Conservation (phyloP, 2,329 filamentous ascomycete genomes). For the Huntiella bhutanensis region DNA sequence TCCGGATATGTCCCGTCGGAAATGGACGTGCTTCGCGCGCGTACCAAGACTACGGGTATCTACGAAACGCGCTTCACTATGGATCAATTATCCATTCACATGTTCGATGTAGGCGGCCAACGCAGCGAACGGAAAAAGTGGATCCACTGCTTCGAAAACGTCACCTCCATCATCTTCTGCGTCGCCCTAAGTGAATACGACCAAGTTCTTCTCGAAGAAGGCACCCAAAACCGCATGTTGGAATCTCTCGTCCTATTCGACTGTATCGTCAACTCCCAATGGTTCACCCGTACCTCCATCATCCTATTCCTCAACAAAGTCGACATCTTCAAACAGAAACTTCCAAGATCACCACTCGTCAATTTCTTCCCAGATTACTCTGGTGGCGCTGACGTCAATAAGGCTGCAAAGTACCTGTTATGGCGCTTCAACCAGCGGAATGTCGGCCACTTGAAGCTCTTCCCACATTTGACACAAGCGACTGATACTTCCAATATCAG, state of each 20-base stretch:
- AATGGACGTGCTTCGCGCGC: constrained; percentile 81
- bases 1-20: constrained; percentile 81
- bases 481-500: constrained; percentile 98
- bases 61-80: constrained; percentile 98
- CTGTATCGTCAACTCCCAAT: constrained; percentile 93
- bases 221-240: constrained; percentile 99
- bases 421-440: constrained; percentile 99
- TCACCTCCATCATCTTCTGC: constrained; percentile 98
- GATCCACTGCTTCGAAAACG: constrained; percentile 99
- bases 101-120: constrained; percentile 98
- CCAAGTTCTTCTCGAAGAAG: constrained; percentile 89
- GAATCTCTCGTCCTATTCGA: constrained; percentile 92
- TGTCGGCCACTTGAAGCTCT: constrained; percentile 82
- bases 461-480: constrained; percentile 94
- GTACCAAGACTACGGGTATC: constrained; percentile 97
- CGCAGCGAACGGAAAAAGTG: constrained; percentile 97
- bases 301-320: constrained; percentile 98
- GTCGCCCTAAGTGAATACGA: constrained; percentile 97
- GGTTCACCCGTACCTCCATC: constrained; percentile 98
- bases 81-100: constrained; percentile 97
- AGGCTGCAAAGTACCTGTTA: constrained; percentile 89
- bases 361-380: constrained; percentile 98
- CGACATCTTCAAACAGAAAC: constrained; percentile 91
- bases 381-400: constrained; percentile 91
- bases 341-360: constrained; percentile 69